These are phyloP conservation scores for Medicago arabica DNA, from an alignment of 306 rosid species.

Conservation along the genomic window DNA sequence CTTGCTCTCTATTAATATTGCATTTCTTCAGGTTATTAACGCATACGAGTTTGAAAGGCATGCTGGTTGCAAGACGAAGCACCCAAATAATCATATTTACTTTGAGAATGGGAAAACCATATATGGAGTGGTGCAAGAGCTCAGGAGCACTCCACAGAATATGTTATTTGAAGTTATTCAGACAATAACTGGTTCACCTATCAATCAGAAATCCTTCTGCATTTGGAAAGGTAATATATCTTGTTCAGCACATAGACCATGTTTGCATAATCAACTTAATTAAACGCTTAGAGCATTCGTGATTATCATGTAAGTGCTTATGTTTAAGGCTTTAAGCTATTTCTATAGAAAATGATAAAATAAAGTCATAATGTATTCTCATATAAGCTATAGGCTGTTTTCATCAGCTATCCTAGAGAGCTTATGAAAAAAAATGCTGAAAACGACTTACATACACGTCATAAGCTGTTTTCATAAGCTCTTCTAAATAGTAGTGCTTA, in stretches of 20 bases:
- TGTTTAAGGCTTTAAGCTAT: neutral
- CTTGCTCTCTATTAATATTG: constrained; percentile 21
- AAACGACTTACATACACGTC: neutral
- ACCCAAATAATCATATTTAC: constrained; percentile 59
- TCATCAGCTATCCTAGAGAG: neutral
- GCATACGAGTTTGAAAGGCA: constrained; percentile 88
- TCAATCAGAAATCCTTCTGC: constrained; percentile 76
- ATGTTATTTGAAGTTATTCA: constrained; percentile 77
- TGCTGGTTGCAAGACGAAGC: constrained; percentile 85
- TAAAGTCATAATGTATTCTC: neutral
- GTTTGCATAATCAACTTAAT: neutral
- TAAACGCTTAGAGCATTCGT: neutral
- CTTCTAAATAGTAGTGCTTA: neutral
- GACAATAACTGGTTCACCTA: constrained; percentile 75
- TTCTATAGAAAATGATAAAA: neutral
- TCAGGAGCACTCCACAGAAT: constrained; percentile 75
- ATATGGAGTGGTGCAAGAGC: constrained; percentile 85
- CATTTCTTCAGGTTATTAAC: constrained; percentile 62
- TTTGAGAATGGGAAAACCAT: constrained; percentile 70
- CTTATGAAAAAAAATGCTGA: neutral
- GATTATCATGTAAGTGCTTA: neutral
- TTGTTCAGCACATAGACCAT: neutral
- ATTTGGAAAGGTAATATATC: constrained; percentile 66
- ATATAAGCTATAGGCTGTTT: neutral
- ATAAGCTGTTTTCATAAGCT: neutral